Conservation (phyloP, 1,284 basidiomycete species). For the Neotropicomus parvogracilis region DNA sequence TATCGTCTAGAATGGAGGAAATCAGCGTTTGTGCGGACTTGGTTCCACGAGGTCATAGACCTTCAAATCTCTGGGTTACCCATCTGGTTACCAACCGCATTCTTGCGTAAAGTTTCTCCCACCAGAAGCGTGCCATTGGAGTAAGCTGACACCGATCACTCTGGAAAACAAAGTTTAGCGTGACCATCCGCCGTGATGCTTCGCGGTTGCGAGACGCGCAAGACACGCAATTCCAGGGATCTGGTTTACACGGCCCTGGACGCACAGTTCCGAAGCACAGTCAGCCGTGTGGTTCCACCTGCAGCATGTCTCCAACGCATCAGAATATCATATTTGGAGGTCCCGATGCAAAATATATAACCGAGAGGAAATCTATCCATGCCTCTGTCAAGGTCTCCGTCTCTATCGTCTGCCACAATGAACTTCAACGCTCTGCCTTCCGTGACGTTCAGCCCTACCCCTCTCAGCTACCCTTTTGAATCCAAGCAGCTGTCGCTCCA, state of each 20-base stretch:
- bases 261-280: constrained; percentile 17
- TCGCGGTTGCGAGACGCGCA: constrained; percentile 16
- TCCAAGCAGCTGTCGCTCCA: constrained; percentile 38
- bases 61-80: constrained; percentile 4
- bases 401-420: constrained; percentile 15
- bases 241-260: constrained; percentile 17
- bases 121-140: constrained; percentile 10
- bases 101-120: constrained; percentile 21
- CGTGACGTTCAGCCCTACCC: constrained; percentile 36
- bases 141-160: constrained; percentile 4
- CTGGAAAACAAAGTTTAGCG: constrained; percentile 7
- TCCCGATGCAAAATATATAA: constrained; percentile 21
- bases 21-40: constrained; percentile 1
- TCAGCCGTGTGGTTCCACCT: constrained; percentile 8
- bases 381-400: not conserved
- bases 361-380: constrained; percentile 1
- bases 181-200: constrained; percentile 7
- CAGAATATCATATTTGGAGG: constrained; percentile 7
- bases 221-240: constrained; percentile 20
- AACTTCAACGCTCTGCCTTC: constrained; percentile 27
- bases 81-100: constrained; percentile 4
- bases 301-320: constrained; percentile 8
- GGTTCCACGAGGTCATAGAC: constrained; percentile 23
- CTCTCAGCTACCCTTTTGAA: constrained; percentile 43
- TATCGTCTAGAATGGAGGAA: constrained; percentile 26